A percentile compares a stretch with the other conserved stretches of the same genome.
phyloP scores from a whole-genome alignment of 345 rosid species.

The Salix dunnii region DNA sequence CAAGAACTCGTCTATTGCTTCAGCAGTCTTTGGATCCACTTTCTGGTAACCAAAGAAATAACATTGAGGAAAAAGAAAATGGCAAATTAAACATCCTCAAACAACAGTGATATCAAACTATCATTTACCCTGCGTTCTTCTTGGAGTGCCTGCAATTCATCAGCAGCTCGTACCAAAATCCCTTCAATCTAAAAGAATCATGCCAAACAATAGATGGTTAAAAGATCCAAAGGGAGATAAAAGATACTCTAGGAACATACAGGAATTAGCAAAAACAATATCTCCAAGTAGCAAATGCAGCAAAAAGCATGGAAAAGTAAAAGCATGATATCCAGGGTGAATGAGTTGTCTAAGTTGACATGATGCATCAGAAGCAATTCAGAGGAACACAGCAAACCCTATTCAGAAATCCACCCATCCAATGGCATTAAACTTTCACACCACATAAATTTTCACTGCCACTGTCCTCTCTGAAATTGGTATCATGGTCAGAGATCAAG shows the following conservation, averaged over 20 bases:
- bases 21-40: constrained; percentile 81
- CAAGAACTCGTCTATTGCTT: constrained; percentile 82
- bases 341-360: background rate
- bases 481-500: too few relatives aligned
- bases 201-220: constrained; percentile 1
- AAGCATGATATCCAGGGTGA: too few relatives aligned
- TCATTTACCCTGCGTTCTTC: constrained; percentile 73
- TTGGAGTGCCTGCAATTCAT: constrained; percentile 87
- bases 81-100: background rate
- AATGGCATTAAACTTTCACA: background rate
- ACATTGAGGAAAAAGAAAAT: background rate
- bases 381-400: background rate
- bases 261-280: background rate
- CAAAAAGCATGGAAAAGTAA: background rate
- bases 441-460: too few relatives aligned
- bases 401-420: background rate
- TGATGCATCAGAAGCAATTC: background rate
- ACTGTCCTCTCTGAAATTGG: too few relatives aligned
- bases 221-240: background rate
- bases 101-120: constrained; percentile 2
- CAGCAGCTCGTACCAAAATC: constrained; percentile 64
- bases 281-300: background rate
- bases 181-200: constrained; percentile 67
- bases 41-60: constrained; percentile 45
- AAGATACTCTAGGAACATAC: background rate